A percentile compares a stretch with the other conserved stretches of the same genome.
Evolutionary conservation across 768 basidiomycete genomes (phyloP).

Genomic region (Lentinula sp.): DNA sequence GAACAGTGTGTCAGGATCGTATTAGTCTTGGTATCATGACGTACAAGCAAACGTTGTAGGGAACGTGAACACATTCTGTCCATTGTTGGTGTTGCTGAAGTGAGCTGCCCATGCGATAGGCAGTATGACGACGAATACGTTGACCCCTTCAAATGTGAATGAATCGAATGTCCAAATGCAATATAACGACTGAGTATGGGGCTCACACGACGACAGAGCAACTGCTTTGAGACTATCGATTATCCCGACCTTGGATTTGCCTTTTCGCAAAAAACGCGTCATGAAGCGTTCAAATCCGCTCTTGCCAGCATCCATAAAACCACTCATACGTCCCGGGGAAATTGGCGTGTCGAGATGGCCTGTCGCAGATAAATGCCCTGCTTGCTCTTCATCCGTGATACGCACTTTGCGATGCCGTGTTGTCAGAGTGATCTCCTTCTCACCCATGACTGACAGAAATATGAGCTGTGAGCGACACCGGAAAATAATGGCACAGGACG

Average conservation of each 20-base stretch:
- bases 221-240: slow-evolving; percentile 38
- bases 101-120: slow-evolving; percentile 59
- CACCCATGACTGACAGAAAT: not conserved
- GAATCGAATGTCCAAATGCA: not conserved
- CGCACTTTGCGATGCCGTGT: slow-evolving; percentile 1
- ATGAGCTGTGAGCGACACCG: not conserved
- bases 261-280: slow-evolving; percentile 40
- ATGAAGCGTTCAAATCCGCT: slow-evolving; percentile 20
- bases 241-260: slow-evolving; percentile 37
- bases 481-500: too few relatives aligned
- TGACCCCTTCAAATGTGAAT: slow-evolving; percentile 40
- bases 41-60: slow-evolving; percentile 38
- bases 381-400: not conserved
- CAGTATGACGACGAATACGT: slow-evolving; percentile 48
- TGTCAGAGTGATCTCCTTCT: not conserved
- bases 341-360: not conserved
- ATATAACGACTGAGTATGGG: not conserved
- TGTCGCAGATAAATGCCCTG: not conserved
- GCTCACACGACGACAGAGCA: slow-evolving; percentile 45
- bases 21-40: not conserved
- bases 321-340: not conserved
- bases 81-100: slow-evolving; percentile 22
- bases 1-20: not conserved
- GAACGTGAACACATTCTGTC: slow-evolving; percentile 22
- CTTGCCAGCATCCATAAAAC: not conserved